Evolutionary conservation across 495 filamentous ascomycete species (phyloP), one percentile per base, ranked within the genome.

Genomic region (Podospora fimiseda): DNA sequence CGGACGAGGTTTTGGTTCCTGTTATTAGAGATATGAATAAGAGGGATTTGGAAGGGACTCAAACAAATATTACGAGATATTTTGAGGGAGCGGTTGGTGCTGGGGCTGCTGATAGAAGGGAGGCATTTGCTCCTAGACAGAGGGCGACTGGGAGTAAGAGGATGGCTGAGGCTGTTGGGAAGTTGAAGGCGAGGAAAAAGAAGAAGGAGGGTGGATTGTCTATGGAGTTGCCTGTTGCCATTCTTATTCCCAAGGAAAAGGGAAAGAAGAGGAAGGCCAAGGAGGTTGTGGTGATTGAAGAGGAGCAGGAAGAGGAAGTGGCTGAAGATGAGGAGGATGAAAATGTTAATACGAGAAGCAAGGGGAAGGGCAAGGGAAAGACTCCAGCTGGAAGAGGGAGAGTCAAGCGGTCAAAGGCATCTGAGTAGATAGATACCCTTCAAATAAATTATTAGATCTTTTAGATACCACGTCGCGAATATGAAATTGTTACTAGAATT

Each of bases 1-100:
- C 92, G 0, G 94, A 97, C 56, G 92, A 97, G 64, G 86, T 97
- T 2, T 79, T 98, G 2, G 87, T 97, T 9, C 93, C 93, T 0
- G 94, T 98, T 0, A 89, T 98, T 30, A 76, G 82, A 43, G 94
- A 97, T 63, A 94, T 97, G 88, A 96, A 96, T 67, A 78, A 80
- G 1, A 74, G 92, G 30, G 84, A 86, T 53, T 75, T 78, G 11
- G 93, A 97, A 67, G 93, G 94, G 1, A 96, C 91, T 16, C 93
- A 98, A 75, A 83, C 81, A 24, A 98, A 97, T 64, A 95, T 98
- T 57, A 98, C 93, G n/a, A 76, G 82, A 20, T 98, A 82, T 63
- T 93, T 97, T 66, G 65, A 65, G 33, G 74, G 73, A 2, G 51
- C 59, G 6, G 69, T 73, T 0, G 73, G 74, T 9, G 54, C 50